Evolutionary conservation across 768 basidiomycete genomes (phyloP), one percentile per base, ranked within the genome.

Genomic region (Crepidotus variabilis): DNA sequence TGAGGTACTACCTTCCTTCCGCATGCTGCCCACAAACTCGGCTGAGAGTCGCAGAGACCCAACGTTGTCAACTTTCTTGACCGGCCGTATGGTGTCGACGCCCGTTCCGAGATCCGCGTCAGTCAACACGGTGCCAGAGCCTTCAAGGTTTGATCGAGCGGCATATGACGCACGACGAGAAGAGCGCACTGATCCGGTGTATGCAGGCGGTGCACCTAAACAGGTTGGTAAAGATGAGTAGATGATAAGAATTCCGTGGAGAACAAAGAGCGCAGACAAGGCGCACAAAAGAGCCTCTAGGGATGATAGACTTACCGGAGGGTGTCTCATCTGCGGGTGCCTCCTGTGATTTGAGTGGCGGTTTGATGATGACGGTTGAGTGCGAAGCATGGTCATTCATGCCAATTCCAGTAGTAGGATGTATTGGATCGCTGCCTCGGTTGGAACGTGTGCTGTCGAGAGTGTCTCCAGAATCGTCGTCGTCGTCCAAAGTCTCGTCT

Each of bases 71-170:
- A 96, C 86, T 65, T 91, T 92, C 80, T 95, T 96, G 59, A 96
- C 86, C 0, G 95, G 94, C 52, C 94, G 82, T 64, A 98, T 92
- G 1, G 95, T 98, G 64, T 91, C 92, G 47, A 90, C 78, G 36
- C 93, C 93, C 52, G 78, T 89, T 16, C 92, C 93, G n/a, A 95
- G 67, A 70, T 95, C 94, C 10, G 86, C 92, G 63, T 87, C 86
- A 45, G 81, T 81, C 63, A 94, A 73, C 7, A 93, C 75, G 0
- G 91, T 93, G 10, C 94, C 93, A 13, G 78, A 64, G 36, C 82
- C 85, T 55, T 77, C 75, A 16, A 78, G 70, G 43, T 82, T 82
- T 52, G 83, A 82, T 39, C 93, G 83, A 18, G 84, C 87, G 45
- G 88, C 86, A 71, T 91, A 94, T 1, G 91, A 94, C 36, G 90